Evolutionary conservation across 306 rosid species (phyloP).

Genomic region (Trifolium subterraneum): DNA sequence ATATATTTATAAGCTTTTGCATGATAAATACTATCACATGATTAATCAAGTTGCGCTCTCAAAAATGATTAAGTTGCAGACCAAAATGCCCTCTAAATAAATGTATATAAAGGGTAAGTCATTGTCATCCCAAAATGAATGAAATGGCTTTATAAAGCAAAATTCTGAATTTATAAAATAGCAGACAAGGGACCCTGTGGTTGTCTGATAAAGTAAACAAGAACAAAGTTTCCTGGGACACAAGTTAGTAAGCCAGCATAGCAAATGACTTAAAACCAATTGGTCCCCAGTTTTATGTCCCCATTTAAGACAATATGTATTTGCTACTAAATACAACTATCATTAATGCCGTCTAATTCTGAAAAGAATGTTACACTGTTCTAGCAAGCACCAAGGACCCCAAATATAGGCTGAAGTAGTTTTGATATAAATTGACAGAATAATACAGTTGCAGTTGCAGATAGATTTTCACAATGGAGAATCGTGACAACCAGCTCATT

Average conservation of each 20-base stretch:
- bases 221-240: constrained; percentile 65
- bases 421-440: constrained; percentile 38
- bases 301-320: constrained; percentile 58
- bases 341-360: constrained; percentile 63
- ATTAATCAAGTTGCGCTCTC: neutral
- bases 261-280: constrained; percentile 69
- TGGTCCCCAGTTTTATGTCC: constrained; percentile 85
- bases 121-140: constrained; percentile 55
- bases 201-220: constrained; percentile 78
- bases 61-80: neutral
- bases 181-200: constrained; percentile 80
- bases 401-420: constrained; percentile 25
- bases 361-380: constrained; percentile 70
- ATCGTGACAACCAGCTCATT: constrained; percentile 45
- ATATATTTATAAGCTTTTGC: no score
- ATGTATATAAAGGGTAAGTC: constrained; percentile 41
- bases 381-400: constrained; percentile 48
- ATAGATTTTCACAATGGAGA: constrained; percentile 40
- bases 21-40: no score
- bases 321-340: constrained; percentile 64
- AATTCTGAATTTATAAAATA: constrained; percentile 37
- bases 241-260: constrained; percentile 58
- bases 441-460: constrained; percentile 25
- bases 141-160: constrained; percentile 41
- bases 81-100: constrained; percentile 23